Evolutionary conservation across 106 monocot species (phyloP).

Genomic region (Dendrobium nobile): DNA sequence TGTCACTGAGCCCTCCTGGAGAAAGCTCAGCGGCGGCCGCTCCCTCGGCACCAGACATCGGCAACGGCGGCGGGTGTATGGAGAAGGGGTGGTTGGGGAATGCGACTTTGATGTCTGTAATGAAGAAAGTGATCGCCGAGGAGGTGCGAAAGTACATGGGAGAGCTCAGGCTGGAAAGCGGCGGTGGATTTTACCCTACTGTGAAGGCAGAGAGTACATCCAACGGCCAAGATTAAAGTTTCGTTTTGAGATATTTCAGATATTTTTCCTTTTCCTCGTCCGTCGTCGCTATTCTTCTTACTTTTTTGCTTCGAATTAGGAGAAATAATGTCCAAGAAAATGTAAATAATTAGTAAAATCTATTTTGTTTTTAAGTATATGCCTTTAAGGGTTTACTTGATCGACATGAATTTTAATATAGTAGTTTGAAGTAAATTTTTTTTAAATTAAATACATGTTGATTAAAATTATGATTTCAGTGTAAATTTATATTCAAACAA

Average conservation of each 20-base stretch:
- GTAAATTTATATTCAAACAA: too few species aligned
- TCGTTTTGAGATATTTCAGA: neutral
- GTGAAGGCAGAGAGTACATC: neutral
- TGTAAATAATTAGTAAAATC: neutral
- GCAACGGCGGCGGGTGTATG: neutral
- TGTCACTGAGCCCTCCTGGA: constrained; percentile 14
- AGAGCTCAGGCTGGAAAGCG: constrained; percentile 1
- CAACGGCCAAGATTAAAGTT: constrained; percentile 4
- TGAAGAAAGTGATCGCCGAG: constrained; percentile 40
- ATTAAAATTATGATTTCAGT: too few species aligned
- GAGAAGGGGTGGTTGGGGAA: neutral
- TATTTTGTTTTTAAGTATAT: neutral
- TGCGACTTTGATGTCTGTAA: constrained; percentile 10
- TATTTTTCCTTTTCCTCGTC: neutral
- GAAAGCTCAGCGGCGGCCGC: constrained; percentile 3
- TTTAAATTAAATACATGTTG: too few species aligned
- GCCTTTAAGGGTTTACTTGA: too few species aligned
- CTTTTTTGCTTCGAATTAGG: neutral
- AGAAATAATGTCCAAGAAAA: neutral
- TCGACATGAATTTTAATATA: too few species aligned
- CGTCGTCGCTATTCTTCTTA: neutral
- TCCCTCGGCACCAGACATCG: neutral
- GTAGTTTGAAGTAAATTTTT: too few species aligned
- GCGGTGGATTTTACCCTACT: neutral
- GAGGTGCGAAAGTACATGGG: constrained; percentile 36